phyloP scores from a whole-genome alignment of 2,329 filamentous ascomycete species.

The Pseudophaeomoniella oleicola region DNA sequence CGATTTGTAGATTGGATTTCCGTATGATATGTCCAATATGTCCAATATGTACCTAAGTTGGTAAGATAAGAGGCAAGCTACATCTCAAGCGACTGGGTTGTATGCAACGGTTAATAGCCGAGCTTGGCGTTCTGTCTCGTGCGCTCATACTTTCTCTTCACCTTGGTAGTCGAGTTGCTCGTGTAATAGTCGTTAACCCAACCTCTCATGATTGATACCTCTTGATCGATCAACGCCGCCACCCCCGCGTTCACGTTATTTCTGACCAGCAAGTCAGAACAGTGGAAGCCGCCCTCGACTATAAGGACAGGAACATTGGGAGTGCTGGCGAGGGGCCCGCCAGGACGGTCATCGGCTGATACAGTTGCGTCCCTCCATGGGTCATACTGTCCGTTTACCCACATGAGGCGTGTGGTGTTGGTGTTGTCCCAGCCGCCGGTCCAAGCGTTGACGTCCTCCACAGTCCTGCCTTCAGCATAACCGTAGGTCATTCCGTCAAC shows the following conservation, averaged over 20 bases:
- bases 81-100: background rate
- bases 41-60: too few relatives aligned
- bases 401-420: constrained; percentile 40
- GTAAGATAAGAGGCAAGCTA: too few relatives aligned
- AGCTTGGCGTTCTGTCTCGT: background rate
- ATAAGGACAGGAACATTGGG: constrained; percentile 34
- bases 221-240: constrained; percentile 33
- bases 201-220: constrained; percentile 34
- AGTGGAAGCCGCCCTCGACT: constrained; percentile 40
- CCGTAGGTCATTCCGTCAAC: constrained; percentile 35
- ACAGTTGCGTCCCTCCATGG: constrained; percentile 30
- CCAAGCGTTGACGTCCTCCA: constrained; percentile 33
- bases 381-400: constrained; percentile 44
- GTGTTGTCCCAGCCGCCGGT: constrained; percentile 42
- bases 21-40: too few relatives aligned
- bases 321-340: constrained; percentile 36
- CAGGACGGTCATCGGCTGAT: constrained; percentile 37
- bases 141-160: background rate
- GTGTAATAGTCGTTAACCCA: constrained; percentile 36
- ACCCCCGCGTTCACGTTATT: constrained; percentile 34
- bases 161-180: background rate
- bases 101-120: background rate
- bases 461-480: constrained; percentile 31
- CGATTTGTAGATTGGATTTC: too few relatives aligned
- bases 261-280: constrained; percentile 34